Base-by-base conservation (phyloP, 129 eudicot genomes). In the Tagetes erecta region DNA sequence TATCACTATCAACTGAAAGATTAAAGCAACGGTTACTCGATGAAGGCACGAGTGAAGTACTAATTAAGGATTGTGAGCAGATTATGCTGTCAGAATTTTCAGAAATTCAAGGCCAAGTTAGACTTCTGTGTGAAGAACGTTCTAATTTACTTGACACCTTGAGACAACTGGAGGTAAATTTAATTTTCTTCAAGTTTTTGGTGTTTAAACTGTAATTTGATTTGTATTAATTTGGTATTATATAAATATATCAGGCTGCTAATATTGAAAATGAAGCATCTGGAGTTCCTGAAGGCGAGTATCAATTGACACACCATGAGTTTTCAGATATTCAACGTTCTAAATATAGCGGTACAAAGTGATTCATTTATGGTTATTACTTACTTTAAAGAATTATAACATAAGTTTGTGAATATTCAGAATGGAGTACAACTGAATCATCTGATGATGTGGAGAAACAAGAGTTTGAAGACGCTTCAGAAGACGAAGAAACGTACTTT, bases 371-470 rank as follows among this genome's bases (percentile, higher is more conserved):
- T 53, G 10, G 1, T 68, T 68, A 8, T 27, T 35, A 34, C 62
- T n/a, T 52, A 20, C 35, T 14, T 27, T 38, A n/a, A 3, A 51
- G 37, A 31, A 36, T 71, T 37, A 37, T 53, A 38, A 74, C 40
- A 64, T 37, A 12, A 30, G 56, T 67, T 53, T 6, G 14, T 55
- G 46, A 56, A 41, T 73, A 49, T 70, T 46, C 84, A 91, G 97
- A 86, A 83, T 88, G 86, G 83, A 88, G 97, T 86, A 88, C 92
- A 44, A 91, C 97, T 47, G 96, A 83, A 80, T 88, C 97, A 53
- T 91, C 97, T 10, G 97, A 91, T 75, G 96, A 84, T 77, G 83
- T 85, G 49, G 97, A 88, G 82, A 91, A 86, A 79, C 97, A 86
- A 83, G 96, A 91, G 74, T 68, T 83, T 64, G 97, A 85, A 47